Conservation (phyloP, 768 basidiomycete species). For the Kwoniella bestiolae region DNA sequence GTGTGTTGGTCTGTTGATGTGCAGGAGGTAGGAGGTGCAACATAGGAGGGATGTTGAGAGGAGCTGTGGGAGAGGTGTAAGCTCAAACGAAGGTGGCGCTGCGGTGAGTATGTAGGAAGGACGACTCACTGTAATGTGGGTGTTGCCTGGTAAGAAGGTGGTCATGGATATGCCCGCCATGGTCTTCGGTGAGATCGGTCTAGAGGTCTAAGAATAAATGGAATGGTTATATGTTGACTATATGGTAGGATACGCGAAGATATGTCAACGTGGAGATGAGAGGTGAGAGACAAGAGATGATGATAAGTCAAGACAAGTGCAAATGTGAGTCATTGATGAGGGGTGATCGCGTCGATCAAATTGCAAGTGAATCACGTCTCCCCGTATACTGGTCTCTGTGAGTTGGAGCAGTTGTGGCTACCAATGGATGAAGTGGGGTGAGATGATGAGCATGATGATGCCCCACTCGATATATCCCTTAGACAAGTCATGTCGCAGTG, state of each 20-base stretch:
- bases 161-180: neutral
- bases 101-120: too few relatives aligned
- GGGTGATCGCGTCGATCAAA: neutral
- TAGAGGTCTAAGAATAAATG: too few relatives aligned
- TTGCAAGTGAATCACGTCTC: neutral
- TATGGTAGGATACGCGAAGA: too few relatives aligned
- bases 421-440: too few relatives aligned
- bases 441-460: neutral
- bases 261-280: neutral
- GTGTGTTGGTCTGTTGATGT: neutral
- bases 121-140: constrained; percentile 16
- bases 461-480: neutral
- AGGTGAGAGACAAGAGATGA: neutral
- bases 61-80: neutral
- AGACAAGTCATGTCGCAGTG: neutral
- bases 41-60: neutral
- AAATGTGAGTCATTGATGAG: too few relatives aligned
- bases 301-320: too few relatives aligned
- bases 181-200: too few relatives aligned
- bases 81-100: neutral
- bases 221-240: too few relatives aligned
- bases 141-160: neutral
- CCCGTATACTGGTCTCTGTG: too few relatives aligned
- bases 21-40: neutral
- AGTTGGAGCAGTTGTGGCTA: too few relatives aligned